Conservation (phyloP, 1,284 basidiomycete genomes). For the Fomes fomentarius region DNA sequence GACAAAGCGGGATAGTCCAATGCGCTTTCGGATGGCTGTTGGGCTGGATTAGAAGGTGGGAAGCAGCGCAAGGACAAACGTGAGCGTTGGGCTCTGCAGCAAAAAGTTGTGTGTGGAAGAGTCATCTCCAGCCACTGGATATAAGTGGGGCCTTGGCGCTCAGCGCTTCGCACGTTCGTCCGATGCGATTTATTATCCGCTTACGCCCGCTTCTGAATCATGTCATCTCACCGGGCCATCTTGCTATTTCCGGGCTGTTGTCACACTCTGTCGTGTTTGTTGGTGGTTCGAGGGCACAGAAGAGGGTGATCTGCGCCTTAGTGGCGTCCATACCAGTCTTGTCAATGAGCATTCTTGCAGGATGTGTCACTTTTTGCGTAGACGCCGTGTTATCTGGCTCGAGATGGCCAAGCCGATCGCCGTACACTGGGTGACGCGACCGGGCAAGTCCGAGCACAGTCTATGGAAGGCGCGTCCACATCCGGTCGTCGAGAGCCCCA, state of each 20-base stretch:
- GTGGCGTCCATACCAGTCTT: too few species aligned
- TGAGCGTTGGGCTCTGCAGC: slow-evolving; percentile 17
- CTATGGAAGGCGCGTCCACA: too few species aligned
- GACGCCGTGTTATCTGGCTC: slow-evolving; percentile 12
- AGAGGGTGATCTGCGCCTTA: background rate
- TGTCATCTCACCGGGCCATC: slow-evolving; percentile 10
- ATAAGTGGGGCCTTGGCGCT: slow-evolving; percentile 23
- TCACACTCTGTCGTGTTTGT: background rate
- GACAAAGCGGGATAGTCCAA: slow-evolving; percentile 11
- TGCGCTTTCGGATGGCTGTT: slow-evolving; percentile 3
- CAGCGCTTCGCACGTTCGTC: slow-evolving; percentile 30
- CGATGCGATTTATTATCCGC: slow-evolving; percentile 15
- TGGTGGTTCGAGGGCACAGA: slow-evolving; percentile 1
- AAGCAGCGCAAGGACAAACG: slow-evolving; percentile 26
- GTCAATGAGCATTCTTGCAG: background rate
- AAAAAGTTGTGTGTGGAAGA: slow-evolving; percentile 13
- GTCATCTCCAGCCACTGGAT: slow-evolving; percentile 25
- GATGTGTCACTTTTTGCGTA: too few species aligned
- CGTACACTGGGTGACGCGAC: background rate
- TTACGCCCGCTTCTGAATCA: slow-evolving; percentile 16
- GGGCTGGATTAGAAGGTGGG: slow-evolving; percentile 1
- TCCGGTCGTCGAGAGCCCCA: background rate
- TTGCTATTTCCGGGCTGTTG: slow-evolving; percentile 7
- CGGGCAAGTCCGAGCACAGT: too few species aligned
- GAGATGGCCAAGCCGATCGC: slow-evolving; percentile 7